Conservation (phyloP, 2,329 filamentous ascomycete genomes). For the Mycocentrospora acerina region DNA sequence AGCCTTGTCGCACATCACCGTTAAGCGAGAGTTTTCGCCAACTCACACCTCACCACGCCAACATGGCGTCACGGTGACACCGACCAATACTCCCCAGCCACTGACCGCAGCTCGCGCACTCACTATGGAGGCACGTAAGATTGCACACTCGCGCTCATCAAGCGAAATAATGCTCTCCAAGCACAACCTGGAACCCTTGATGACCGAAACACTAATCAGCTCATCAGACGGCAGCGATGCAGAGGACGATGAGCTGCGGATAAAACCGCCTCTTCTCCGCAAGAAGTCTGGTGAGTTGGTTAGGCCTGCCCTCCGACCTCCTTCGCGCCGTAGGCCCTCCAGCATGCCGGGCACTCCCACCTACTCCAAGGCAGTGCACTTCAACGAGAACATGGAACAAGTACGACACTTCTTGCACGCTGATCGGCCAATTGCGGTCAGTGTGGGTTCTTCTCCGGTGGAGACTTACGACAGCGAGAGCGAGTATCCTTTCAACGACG, state of each 20-base stretch:
- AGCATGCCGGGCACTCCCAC: constrained; percentile 98
- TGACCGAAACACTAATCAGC: constrained; percentile 47
- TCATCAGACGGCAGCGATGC: constrained; percentile 55
- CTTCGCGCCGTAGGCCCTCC: constrained; percentile 79
- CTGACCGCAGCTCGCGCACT: constrained; percentile 40
- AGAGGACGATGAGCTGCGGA: constrained; percentile 58
- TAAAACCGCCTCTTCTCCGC: constrained; percentile 87
- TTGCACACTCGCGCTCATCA: constrained; percentile 61
- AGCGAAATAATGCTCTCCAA: constrained; percentile 58
- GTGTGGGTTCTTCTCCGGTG: constrained; percentile 86
- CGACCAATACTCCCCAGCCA: constrained; percentile 18
- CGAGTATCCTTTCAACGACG: constrained; percentile 80
- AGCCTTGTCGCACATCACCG: constrained; percentile 77
- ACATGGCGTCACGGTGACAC: constrained; percentile 19
- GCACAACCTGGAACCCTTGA: constrained; percentile 42
- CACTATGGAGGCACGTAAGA: constrained; percentile 59
- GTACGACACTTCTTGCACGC: constrained; percentile 94
- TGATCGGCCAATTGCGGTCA: constrained; percentile 92
- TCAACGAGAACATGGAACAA: constrained; percentile 94
- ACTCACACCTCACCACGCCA: constrained; percentile 56
- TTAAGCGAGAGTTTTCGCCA: constrained; percentile 63
- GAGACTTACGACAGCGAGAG: constrained; percentile 83
- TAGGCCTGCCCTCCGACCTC: constrained; percentile 80
- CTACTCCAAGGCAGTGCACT: constrained; percentile 96
- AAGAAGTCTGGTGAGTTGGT: constrained; percentile 99